Base-by-base conservation (phyloP, 164 flowering plant species). In the Akebia trifoliata region DNA sequence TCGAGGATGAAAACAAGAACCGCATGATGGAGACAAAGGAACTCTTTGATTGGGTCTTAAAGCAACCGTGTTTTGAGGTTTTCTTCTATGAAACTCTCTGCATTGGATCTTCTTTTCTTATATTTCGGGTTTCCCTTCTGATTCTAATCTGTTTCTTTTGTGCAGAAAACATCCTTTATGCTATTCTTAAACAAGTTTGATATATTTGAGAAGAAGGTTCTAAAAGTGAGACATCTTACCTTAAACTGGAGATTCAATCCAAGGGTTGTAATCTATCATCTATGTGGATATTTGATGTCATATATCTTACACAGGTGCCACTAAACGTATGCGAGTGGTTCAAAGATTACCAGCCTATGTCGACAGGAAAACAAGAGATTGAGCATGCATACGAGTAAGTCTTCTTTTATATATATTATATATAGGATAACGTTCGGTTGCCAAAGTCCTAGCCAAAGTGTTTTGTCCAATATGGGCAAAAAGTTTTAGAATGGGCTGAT, bases 331-430 rank as follows among this genome's bases (percentile, higher is more conserved):
- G 99, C n/a, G 91, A 86, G 44, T 94, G 99, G 99, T 90, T 94
- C 74, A 84, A 85, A 70, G 99, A 94, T 75, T 94, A 94, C 74
- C 90, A 86, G 69, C 93, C 95, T 11, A 72, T 80, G 59, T 78
- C 96, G 32, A 69, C 89, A 2, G 99, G 99, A 66, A 87, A 86
- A 60, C 97, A 90, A 69, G 97, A 94, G 77, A 75, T 82, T 17
- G 99, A 94, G 66, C 89, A 90, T 72, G 99, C 99, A 29, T 94
- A 94, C 18, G 97, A 94, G 99, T 94, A 83, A 82, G 97, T 46
- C 40, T 40, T 9, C 36, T 38, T 6, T 43, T 17, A 40, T 44
- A 29, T 36, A 4, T 10, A 8, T 15, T 4, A 14, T 24, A 14
- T n/a, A n/a, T n/a, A n/a, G n/a, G n/a, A n/a, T n/a, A n/a, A n/a